Base-by-base conservation (phyloP, 2,329 filamentous ascomycete species). In the Exophiala aquamarina region DNA sequence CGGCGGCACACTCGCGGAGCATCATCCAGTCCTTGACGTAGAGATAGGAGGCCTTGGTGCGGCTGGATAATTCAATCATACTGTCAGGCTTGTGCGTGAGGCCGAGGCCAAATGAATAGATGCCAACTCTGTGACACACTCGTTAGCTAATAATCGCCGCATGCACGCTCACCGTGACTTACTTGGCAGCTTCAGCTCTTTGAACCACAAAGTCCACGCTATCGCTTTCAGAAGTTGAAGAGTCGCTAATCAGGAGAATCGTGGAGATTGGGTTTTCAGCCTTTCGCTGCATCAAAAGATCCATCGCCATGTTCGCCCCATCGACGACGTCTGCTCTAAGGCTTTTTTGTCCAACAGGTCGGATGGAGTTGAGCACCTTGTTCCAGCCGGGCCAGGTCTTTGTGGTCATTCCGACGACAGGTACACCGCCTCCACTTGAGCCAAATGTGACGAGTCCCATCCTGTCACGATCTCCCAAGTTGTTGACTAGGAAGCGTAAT, bases 21-120 rank as follows among this genome's bases (percentile, higher is more conserved):
- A 97, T 98, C 92, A 97, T 97, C 93, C 93, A 98, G 67, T 98
- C 93, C 70, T 97, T 98, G 59, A 98, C 91, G 62, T 97, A 98
- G 1, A 90, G 94, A 64, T 97, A 98, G 1, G 90, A 94, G 3
- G 91, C 93, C 71, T 97, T 98, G 3, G 93, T 98, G 51, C 90
- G 81, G 5, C 88, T 93, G 1, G 93, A 97, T 10, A 98, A 75
- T 69, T 97, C 92, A 54, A 98, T 95, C 90, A 98, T 95, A 1
- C 91, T 96, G 64, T 98, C 93, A 4, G 93, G 93, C 70, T 97
- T 97, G 70, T 98, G 93, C 1, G 92, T 97, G 74, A 96, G 83
- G 41, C 93, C 93, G 14, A 98, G 79, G 26, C 93, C 93, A 60
- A 98, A 98, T 0, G 93, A 96, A 68, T 97, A 90, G 45, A 98